phyloP scores from a whole-genome alignment of 495 filamentous ascomycete species.

The Aspergillus ostianus region DNA sequence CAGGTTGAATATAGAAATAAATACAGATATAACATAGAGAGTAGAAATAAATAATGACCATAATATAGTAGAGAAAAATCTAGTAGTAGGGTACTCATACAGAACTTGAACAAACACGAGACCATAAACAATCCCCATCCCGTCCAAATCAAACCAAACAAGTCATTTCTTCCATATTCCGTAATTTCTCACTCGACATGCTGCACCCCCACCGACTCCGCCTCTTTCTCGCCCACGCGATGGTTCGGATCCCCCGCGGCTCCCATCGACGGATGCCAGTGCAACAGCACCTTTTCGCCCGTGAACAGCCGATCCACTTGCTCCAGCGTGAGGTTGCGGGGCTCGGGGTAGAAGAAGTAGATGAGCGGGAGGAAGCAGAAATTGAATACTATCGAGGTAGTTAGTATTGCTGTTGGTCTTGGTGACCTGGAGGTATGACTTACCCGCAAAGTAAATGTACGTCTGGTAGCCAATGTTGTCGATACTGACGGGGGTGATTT shows the following conservation, averaged over 20 bases:
- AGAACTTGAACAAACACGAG: background rate
- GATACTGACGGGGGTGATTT: constrained; percentile 41
- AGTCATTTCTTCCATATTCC: too few species aligned
- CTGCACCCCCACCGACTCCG: constrained; percentile 18
- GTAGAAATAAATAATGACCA: too few species aligned
- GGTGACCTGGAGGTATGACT: constrained; percentile 2
- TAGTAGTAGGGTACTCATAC: background rate
- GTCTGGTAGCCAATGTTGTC: constrained; percentile 40
- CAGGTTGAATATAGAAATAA: too few species aligned
- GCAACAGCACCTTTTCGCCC: constrained; percentile 44
- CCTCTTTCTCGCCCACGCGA: constrained; percentile 24
- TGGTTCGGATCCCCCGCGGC: constrained; percentile 26
- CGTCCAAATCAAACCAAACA: background rate
- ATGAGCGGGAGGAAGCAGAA: constrained; percentile 68
- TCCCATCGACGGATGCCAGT: constrained; percentile 37
- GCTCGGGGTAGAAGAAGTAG: constrained; percentile 73
- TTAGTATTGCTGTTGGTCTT: constrained; percentile 7
- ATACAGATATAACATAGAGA: too few species aligned
- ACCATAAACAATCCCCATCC: background rate
- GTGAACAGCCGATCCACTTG: constrained; percentile 63
- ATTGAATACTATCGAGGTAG: constrained; percentile 58
- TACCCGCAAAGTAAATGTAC: constrained; percentile 46
- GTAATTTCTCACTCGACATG: constrained; percentile 26
- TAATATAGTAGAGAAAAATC: too few species aligned
- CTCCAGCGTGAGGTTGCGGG: constrained; percentile 63